These are phyloP conservation scores for Aspergillus clavatus DNA, from an alignment of 2,329 filamentous ascomycete species.

Conservation along the genomic window DNA sequence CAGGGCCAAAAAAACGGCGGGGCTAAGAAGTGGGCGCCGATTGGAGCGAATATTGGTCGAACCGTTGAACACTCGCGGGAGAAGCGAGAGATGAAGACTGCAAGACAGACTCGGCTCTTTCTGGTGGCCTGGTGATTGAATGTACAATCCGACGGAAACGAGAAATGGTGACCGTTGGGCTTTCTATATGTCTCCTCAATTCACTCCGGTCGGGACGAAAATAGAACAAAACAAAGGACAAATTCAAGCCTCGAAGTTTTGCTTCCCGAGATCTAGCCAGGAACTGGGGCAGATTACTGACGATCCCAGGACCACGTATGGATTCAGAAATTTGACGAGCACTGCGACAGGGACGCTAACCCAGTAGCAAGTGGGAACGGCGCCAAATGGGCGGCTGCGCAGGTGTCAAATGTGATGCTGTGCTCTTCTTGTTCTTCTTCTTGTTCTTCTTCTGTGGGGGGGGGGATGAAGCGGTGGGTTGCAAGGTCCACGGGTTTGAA, in stretches of 20 bases:
- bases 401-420: background rate
- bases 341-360: background rate
- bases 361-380: background rate
- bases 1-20: background rate
- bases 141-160: background rate
- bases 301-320: background rate
- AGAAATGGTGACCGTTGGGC: background rate
- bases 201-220: background rate
- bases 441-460: no score
- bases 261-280: background rate
- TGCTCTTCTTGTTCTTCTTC: no score
- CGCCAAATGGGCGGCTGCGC: constrained; percentile 1
- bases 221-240: background rate
- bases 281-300: background rate
- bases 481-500: background rate
- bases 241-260: background rate
- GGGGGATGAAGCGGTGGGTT: no score
- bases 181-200: background rate
- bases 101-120: no score
- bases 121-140: no score
- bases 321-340: background rate
- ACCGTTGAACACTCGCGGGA: background rate
- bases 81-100: no score
- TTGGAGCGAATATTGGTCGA: background rate
- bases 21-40: background rate